A percentile compares a stretch with the other conserved stretches of the same genome.
Conservation (phyloP, 208 protist species). For the Crithidia mellificae region DNA sequence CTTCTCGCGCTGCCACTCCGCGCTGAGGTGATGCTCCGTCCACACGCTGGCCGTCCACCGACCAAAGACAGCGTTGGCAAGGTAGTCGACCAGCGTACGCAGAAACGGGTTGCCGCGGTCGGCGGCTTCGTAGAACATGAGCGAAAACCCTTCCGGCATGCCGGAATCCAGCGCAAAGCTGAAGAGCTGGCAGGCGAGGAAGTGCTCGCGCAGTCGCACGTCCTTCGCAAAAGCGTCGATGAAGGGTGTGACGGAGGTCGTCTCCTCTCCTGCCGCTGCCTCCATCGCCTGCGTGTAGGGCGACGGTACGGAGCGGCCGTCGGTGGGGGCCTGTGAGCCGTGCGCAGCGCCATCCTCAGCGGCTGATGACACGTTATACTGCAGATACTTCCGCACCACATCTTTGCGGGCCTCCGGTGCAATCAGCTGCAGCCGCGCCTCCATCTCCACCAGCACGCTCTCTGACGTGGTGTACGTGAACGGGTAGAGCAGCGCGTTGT, state of each 20-base stretch:
- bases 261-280: background rate
- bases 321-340: too few species aligned
- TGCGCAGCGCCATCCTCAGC: too few species aligned
- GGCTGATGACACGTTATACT: too few species aligned
- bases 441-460: conserved; percentile 40
- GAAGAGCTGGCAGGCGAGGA: conserved; percentile 59
- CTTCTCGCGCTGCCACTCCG: conserved; percentile 75
- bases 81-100: conserved; percentile 32
- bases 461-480: conserved; percentile 68
- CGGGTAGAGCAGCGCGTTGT: conserved; percentile 52
- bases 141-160: conserved; percentile 72
- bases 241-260: conserved; percentile 44
- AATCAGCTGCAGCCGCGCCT: conserved; percentile 35
- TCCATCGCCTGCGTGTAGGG: background rate
- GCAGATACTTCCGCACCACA: background rate
- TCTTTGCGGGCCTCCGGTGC: background rate
- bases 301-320: background rate
- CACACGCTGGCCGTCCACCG: conserved; percentile 39
- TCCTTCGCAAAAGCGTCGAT: conserved; percentile 35
- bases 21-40: conserved; percentile 62
- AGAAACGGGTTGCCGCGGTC: conserved; percentile 51
- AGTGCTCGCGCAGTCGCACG: conserved; percentile 39
- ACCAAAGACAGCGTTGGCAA: conserved; percentile 52
- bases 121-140: conserved; percentile 59
- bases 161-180: conserved; percentile 53